phyloP scores from a whole-genome alignment of 2,329 filamentous ascomycete species.

The Fusarium dlaminii region DNA sequence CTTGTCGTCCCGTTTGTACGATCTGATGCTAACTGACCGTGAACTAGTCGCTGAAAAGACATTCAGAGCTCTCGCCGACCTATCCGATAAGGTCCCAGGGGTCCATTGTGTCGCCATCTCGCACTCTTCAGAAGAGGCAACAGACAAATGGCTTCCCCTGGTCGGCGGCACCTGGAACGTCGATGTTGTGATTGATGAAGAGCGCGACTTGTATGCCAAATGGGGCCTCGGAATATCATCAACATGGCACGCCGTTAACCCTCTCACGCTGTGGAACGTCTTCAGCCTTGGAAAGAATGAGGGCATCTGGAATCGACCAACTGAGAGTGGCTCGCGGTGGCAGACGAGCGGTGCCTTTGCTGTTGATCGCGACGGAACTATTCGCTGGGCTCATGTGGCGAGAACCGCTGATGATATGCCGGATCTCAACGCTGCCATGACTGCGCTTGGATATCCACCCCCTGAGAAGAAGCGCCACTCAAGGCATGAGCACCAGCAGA shows the following conservation, averaged over 20 bases:
- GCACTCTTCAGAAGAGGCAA: conserved; percentile 63
- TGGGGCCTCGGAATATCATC: conserved; percentile 73
- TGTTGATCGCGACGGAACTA: conserved; percentile 45
- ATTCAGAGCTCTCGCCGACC: conserved; percentile 63
- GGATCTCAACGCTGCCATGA: conserved; percentile 43
- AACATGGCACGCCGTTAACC: conserved; percentile 71
- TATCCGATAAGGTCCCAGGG: conserved; percentile 59
- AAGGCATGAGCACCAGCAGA: neutral
- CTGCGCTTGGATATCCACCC: conserved; percentile 38
- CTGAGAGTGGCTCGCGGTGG: conserved; percentile 74
- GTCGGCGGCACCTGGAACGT: conserved; percentile 67
- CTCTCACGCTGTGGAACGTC: conserved; percentile 64
- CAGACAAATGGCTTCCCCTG: conserved; percentile 65
- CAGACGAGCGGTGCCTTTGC: conserved; percentile 74
- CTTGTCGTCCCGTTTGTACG: neutral
- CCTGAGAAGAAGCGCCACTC: neutral
- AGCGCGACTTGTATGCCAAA: conserved; percentile 67
- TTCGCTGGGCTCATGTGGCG: conserved; percentile 46
- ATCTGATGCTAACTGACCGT: neutral
- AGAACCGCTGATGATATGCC: conserved; percentile 46
- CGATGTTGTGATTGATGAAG: conserved; percentile 67
- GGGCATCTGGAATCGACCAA: conserved; percentile 72
- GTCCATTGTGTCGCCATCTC: conserved; percentile 70
- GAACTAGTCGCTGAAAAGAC: conserved; percentile 72
- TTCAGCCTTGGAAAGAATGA: conserved; percentile 68